Conservation (phyloP, 2,329 filamentous ascomycete genomes). For the Aspergillus sergii region DNA sequence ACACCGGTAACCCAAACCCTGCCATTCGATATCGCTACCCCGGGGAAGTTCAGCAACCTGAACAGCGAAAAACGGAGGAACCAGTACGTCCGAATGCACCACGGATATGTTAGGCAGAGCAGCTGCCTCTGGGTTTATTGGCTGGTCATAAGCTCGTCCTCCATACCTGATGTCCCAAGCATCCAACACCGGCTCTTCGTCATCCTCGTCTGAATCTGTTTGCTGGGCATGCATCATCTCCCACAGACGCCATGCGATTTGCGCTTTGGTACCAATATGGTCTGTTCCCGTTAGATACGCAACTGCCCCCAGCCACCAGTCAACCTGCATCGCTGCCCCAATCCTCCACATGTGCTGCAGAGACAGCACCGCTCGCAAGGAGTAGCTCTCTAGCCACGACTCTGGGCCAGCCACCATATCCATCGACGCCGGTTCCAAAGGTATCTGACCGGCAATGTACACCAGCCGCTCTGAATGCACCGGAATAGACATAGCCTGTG, state of each 20-base stretch:
- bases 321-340: conserved; percentile 69
- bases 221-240: conserved; percentile 35
- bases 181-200: conserved; percentile 52
- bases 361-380: conserved; percentile 67
- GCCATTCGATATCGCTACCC: conserved; percentile 79
- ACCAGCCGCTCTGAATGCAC: conserved; percentile 47
- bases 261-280: conserved; percentile 37
- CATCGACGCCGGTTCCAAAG: conserved; percentile 82
- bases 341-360: conserved; percentile 91
- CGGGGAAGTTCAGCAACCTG: conserved; percentile 79
- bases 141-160: conserved; percentile 51
- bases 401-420: conserved; percentile 36
- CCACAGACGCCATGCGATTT: conserved; percentile 51
- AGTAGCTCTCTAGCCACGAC: conserved; percentile 44
- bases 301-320: conserved; percentile 74
- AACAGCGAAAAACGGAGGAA: conserved; percentile 72
- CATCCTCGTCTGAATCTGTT: conserved; percentile 39
- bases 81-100: conserved; percentile 24
- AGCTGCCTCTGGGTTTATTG: conserved; percentile 23
- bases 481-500: conserved; percentile 69
- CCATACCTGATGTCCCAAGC: conserved; percentile 59
- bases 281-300: conserved; percentile 66
- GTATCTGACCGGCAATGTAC: conserved; percentile 87
- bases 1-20: conserved; percentile 63
- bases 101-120: conserved; percentile 31